Evolutionary conservation across 306 rosid genomes (phyloP).

Genomic region (Clitoria ternatea): DNA sequence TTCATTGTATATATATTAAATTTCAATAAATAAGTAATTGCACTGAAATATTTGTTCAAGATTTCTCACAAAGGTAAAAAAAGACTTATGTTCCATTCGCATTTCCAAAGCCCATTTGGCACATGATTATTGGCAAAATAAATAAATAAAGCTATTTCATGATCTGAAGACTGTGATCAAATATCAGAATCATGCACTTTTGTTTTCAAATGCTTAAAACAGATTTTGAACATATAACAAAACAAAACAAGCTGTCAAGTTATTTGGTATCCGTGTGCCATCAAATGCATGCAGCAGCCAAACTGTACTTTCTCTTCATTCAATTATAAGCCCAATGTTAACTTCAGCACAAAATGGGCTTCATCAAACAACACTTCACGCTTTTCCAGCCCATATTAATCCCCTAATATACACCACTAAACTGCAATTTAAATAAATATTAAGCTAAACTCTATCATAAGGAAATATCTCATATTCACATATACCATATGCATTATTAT

Average conservation of each 20-base stretch:
- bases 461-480: neutral
- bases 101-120: neutral
- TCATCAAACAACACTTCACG: neutral
- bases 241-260: neutral
- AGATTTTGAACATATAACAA: neutral
- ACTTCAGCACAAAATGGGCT: slow-evolving; percentile 15
- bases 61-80: neutral
- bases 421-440: neutral
- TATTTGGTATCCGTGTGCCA: neutral
- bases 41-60: neutral
- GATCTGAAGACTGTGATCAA: neutral
- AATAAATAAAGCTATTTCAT: neutral
- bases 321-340: slow-evolving; percentile 24
- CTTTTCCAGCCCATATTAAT: slow-evolving; percentile 9
- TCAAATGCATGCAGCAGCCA: neutral
- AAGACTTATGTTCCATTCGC: neutral
- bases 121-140: neutral
- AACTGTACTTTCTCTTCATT: neutral
- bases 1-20: neutral
- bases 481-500: neutral
- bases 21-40: too few relatives aligned
- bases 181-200: neutral
- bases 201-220: neutral
- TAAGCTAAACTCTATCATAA: neutral
- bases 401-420: neutral